These are phyloP conservation scores for Paramecium primaurelia DNA, from an alignment of 73 alveolate genomes.

Conservation along the genomic window DNA sequence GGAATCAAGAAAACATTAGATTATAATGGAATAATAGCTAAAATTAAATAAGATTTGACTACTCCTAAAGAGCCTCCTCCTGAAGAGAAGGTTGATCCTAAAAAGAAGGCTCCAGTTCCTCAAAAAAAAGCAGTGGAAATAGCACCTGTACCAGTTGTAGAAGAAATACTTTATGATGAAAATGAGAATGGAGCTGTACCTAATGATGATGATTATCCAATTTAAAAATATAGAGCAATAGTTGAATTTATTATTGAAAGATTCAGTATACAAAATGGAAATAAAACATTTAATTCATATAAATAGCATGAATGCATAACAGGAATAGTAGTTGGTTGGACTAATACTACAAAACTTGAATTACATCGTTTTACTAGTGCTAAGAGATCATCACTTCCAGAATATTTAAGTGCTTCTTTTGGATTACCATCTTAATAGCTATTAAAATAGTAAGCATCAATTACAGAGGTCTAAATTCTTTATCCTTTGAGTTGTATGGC, in stretches of 20 bases:
- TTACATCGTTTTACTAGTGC: conserved; percentile 44
- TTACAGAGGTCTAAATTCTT: neutral
- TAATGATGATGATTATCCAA: conserved; percentile 14
- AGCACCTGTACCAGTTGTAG: conserved; percentile 34
- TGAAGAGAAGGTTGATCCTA: conserved; percentile 45
- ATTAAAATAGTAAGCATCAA: neutral
- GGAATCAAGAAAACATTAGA: conserved; percentile 40
- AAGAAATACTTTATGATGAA: conserved; percentile 7
- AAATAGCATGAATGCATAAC: conserved; percentile 29
- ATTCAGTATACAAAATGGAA: neutral
- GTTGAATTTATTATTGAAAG: conserved; percentile 23
- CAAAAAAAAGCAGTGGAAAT: conserved; percentile 1
- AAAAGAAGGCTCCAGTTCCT: conserved; percentile 42
- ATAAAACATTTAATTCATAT: conserved; percentile 39
- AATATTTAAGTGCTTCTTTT: conserved; percentile 31
- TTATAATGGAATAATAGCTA: conserved; percentile 50
- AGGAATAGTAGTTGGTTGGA: conserved; percentile 55
- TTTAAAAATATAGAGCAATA: conserved; percentile 5
- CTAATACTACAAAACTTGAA: conserved; percentile 35
- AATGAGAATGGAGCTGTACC: neutral
- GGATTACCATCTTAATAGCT: neutral
- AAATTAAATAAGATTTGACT: conserved; percentile 37
- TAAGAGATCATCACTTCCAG: neutral
- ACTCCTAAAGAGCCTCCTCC: conserved; percentile 25
- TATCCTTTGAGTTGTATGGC: conserved; percentile 23